Evolutionary conservation across 2,329 filamentous ascomycete genomes (phyloP), one percentile per base, ranked within the genome.

Genomic region (Pseudopyrenochaeta lycopersici): DNA sequence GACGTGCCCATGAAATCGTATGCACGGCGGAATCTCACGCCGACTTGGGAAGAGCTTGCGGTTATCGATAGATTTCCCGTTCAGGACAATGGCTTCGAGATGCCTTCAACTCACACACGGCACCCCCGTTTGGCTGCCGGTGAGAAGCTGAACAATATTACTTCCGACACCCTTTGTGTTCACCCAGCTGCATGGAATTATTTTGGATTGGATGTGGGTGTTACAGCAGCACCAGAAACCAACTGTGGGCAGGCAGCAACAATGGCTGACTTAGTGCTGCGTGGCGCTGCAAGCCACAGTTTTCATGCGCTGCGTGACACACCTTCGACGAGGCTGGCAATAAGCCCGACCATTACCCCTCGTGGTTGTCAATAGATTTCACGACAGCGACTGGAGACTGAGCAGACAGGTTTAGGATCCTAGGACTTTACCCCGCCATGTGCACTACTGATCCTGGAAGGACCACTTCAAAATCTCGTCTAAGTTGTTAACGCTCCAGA

Each of bases 381-480:
- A n/a, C 11, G 30, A 21, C 18, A 29, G 3, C 7, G 18, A 44
- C 38, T 20, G 12, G n/a, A 18, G 29, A 30, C 9, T 35, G 31
- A 20, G 17, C 18, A 23, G 31, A 18, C 30, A 35, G 14, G 7
- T 42, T 18, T 21, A 20, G 36, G 41, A 49, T 52, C 15, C 20
- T 39, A 4, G 36, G 49, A 45, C 46, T 53, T 47, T 59, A 70
- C 68, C 68, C 68, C 68, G 68, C 68, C 67, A 62, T 60, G 43
- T 57, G 60, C 15, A 45, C 40, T 45, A 41, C 60, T 66, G 50
- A 54, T 61, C 56, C 33, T 56, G 64, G 60, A 58, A 63, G 64
- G 65, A 63, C 54, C 52, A 12, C 10, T 39, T 42, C 39, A 38
- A 39, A 20, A 35, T 29, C 31, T 42, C 46, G 56, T 54, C 53